Evolutionary conservation across 768 basidiomycete genomes (phyloP), one percentile per base, ranked within the genome.

Genomic region (Gautieria morchelliformis): DNA sequence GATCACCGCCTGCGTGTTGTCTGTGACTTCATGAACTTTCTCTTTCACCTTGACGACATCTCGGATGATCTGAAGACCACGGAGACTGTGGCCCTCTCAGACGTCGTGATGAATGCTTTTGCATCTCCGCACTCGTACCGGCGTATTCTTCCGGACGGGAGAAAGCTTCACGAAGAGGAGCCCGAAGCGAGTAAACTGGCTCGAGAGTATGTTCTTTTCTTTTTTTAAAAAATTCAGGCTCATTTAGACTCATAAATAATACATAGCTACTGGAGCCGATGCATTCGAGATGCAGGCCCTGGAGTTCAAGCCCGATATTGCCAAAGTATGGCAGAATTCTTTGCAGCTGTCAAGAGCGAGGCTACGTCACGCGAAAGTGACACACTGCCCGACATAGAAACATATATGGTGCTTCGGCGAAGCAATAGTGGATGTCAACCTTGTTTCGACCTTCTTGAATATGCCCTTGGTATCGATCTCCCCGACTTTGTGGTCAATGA

Each of bases 21-120:
- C 59, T 78, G 80, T 3, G 85, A 88, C 68, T 87, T 84, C 63
- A 78, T 87, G 80, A 71, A 68, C 61, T 74, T 68, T 63, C 61
- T 74, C 37, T 75, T 76, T 45, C 73, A 72, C 44, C 62, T 73
- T 47, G 54, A 40, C n/a, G 54, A 56, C 19, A 17, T 56, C 17
- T 35, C 54, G 8, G 54, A 56, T 58, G 47, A 52, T 56, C 7
- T 56, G 52, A 50, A 46, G 46, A 51, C 30, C 19, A 50, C 56
- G 3, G 60, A 63, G 5, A 56, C 48, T 17, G 61, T 59, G 52
- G 49, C 53, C 12, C 54, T 66, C 27, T 65, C 63, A 22, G 64
- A 69, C 33, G 61, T 64, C 39, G 64, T 69, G 39, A 66, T 69
- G 64, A 64, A 65, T 59, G 64, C 69, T 33, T 61, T 68, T 40